Base-by-base conservation (phyloP, 257 asterid genomes). In the Lycium ferocissimum region DNA sequence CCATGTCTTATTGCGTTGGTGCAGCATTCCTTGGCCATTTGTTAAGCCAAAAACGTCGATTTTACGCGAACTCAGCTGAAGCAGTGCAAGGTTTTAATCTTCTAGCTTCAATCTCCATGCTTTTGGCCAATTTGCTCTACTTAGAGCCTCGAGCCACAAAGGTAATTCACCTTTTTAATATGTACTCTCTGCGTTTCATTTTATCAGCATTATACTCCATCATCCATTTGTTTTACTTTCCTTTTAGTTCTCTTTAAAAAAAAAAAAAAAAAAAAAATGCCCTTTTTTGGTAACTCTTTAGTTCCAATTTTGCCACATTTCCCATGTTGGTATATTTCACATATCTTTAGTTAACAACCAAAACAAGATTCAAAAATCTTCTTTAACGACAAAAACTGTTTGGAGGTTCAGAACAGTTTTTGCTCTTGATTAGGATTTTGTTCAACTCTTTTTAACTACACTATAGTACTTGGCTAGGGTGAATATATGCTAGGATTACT, bases 111-210 rank as follows among this genome's bases (percentile, higher is more conserved):
- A 86, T 94, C 9, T 61, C n/a, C 49, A 85, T 86, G 93, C 83
- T 90, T 63, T 78, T 93, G 90, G 80, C 84, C 45, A 96, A 94
- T 85, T 37, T 91, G 86, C 10, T 85, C n/a, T 91, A 83, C 75
- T 49, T 96, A 89, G 99, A 94, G 87, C 98, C 98, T 82, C 91
- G 87, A 6, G 98, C 98, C 0, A 88, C 91, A 2, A 92, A 92
- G 98, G 99, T 94, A 80, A 22, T 85, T 7, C 33, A 0, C 15
- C 18, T 81, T 69, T 4, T 35, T 75, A 8, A 8, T 38, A 26
- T 26, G 33, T 26, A 26, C 33, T 26, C 33, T 26, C 33, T 26
- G 33, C 33, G 33, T 26, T 26, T 3, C 1, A 14, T 62, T 11
- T 7, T 38, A 8, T 7, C 26, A 11, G 12, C n/a, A 2, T 5